Conservation (phyloP, 2,329 filamentous ascomycete species). For the Colletotrichum noveboracense region DNA sequence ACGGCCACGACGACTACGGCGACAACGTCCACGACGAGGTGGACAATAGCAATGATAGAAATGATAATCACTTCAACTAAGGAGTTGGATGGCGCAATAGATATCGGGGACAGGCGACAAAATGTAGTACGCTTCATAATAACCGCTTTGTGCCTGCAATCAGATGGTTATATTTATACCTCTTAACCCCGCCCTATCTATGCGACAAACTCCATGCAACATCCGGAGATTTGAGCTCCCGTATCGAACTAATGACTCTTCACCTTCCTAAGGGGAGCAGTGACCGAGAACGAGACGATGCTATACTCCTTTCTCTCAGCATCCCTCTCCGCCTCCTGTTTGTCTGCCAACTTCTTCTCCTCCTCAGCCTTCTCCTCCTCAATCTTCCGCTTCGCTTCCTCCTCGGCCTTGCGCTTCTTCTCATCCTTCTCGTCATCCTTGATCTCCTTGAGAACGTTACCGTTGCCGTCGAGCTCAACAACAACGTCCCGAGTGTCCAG, state of each 20-base stretch:
- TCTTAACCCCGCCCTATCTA: too few relatives aligned
- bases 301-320: slow-evolving; percentile 17
- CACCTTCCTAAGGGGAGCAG: slow-evolving; percentile 12
- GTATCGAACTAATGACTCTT: not conserved
- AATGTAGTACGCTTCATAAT: too few relatives aligned
- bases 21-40: too few relatives aligned
- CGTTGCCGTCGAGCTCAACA: slow-evolving; percentile 57
- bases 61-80: fast-evolving
- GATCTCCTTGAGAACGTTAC: slow-evolving; percentile 47
- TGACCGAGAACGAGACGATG: slow-evolving; percentile 11
- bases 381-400: slow-evolving; percentile 26
- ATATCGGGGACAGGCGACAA: too few relatives aligned
- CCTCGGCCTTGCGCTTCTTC: slow-evolving; percentile 36
- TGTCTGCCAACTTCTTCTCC: slow-evolving; percentile 8
- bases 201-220: too few relatives aligned
- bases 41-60: too few relatives aligned
- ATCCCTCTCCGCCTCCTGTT: slow-evolving; percentile 16
- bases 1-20: too few relatives aligned
- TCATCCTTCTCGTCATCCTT: slow-evolving; percentile 41
- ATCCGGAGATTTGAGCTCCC: too few relatives aligned
- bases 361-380: not conserved
- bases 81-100: too few relatives aligned
- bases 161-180: too few relatives aligned
- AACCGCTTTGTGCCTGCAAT: too few relatives aligned
- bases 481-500: slow-evolving; percentile 60